Evolutionary conservation across 768 basidiomycete genomes (phyloP).

Genomic region (Pisolithus marmoratus): DNA sequence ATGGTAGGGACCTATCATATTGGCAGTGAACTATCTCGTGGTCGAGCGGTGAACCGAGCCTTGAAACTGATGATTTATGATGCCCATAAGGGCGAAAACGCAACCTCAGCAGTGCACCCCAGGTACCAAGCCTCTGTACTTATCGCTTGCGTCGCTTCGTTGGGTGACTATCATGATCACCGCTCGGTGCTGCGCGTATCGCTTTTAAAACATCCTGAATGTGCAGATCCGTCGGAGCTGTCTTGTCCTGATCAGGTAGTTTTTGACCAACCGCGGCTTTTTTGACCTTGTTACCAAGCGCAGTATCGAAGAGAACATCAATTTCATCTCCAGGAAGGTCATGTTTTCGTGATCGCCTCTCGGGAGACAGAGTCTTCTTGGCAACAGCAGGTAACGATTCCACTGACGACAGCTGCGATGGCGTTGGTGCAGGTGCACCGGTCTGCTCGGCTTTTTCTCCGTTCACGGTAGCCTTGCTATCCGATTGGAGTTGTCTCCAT

Average conservation of each 20-base stretch:
- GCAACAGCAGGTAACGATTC: not conserved
- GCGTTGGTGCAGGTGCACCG: constrained; percentile 2
- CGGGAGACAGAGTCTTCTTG: not conserved
- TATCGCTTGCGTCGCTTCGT: constrained; percentile 26
- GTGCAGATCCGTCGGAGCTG: constrained; percentile 27
- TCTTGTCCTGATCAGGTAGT: constrained; percentile 7
- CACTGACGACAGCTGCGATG: constrained; percentile 1
- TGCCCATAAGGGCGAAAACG: too few species aligned
- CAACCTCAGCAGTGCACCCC: too few species aligned
- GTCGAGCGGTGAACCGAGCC: too few species aligned
- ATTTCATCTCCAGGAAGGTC: constrained; percentile 57
- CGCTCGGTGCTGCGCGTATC: constrained; percentile 51
- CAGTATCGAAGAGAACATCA: constrained; percentile 60
- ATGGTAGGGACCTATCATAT: too few species aligned
- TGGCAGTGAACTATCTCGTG: too few species aligned
- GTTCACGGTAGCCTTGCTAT: constrained; percentile 26
- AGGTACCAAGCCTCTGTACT: not conserved
- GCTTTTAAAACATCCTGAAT: constrained; percentile 52
- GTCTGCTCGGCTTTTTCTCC: constrained; percentile 3
- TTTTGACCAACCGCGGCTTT: constrained; percentile 39
- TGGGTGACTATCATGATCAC: constrained; percentile 32
- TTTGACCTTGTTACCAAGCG: constrained; percentile 54
- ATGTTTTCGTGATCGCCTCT: constrained; percentile 44
- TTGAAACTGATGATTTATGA: too few species aligned
- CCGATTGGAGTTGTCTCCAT: constrained; percentile 72